Evolutionary conservation across 371 early-diverging fungal genomes (phyloP).

Genomic region (Mucor racemosus): DNA sequence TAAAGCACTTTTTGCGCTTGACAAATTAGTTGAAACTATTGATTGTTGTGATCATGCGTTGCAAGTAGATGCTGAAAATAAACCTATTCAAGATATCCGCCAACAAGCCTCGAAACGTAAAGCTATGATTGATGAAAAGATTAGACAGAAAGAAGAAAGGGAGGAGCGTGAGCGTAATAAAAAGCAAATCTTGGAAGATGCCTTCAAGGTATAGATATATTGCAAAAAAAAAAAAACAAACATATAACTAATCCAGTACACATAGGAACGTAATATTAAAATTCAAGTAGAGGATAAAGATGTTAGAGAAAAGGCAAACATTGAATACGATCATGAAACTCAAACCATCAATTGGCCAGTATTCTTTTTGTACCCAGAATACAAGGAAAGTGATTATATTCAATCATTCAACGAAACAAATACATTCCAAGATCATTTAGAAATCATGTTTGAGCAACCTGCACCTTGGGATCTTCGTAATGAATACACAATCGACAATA

Average conservation of each 20-base stretch:
- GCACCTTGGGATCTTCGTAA: slow-evolving; percentile 83
- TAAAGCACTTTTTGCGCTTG: slow-evolving; percentile 79
- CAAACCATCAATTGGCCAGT: slow-evolving; percentile 85
- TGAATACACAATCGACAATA: slow-evolving; percentile 67
- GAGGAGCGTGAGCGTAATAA: slow-evolving; percentile 55
- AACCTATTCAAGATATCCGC: slow-evolving; percentile 53
- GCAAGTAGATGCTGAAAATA: slow-evolving; percentile 74
- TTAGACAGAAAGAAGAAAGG: slow-evolving; percentile 47
- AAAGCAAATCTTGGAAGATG: slow-evolving; percentile 46
- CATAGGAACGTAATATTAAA: slow-evolving; percentile 59
- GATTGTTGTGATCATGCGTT: slow-evolving; percentile 83
- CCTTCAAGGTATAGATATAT: slow-evolving; percentile 47
- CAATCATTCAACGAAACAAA: slow-evolving; percentile 82
- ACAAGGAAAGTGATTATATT: slow-evolving; percentile 90
- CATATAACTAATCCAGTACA: not conserved
- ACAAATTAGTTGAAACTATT: slow-evolving; percentile 79
- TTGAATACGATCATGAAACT: slow-evolving; percentile 66
- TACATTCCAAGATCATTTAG: slow-evolving; percentile 85
- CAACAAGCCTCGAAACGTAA: slow-evolving; percentile 51
- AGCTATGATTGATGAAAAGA: slow-evolving; percentile 44
- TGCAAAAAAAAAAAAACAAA: not conserved
- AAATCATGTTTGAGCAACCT: slow-evolving; percentile 81
- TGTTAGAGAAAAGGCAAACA: slow-evolving; percentile 55
- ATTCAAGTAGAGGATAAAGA: slow-evolving; percentile 52
- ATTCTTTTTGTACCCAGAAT: slow-evolving; percentile 94